phyloP scores from a whole-genome alignment of 1,139 yeast genomes.

The Kurtzmaniella quercitrusa region DNA sequence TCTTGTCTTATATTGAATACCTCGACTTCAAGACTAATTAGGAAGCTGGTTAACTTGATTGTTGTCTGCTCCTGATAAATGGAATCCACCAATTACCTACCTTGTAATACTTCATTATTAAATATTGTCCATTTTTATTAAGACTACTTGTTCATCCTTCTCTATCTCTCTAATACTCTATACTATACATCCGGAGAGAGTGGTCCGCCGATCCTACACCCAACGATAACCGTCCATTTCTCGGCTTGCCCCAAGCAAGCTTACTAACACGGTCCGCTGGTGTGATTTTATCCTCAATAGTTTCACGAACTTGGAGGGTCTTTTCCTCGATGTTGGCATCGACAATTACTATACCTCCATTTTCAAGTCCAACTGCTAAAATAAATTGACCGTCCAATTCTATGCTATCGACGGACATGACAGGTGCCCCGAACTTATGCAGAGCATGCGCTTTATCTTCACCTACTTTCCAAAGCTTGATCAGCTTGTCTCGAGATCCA shows the following conservation, averaged over 20 bases:
- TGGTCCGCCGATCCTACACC: slow-evolving; percentile 72
- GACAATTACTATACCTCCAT: slow-evolving; percentile 36
- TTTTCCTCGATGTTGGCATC: slow-evolving; percentile 21
- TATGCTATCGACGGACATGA: slow-evolving; percentile 62
- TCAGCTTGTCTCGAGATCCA: slow-evolving; percentile 79
- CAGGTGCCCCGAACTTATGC: slow-evolving; percentile 49
- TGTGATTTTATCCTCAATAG: slow-evolving; percentile 34
- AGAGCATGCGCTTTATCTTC: slow-evolving; percentile 23
- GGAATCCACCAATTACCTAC: too few species aligned
- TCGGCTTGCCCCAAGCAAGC: slow-evolving; percentile 20
- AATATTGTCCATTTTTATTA: too few species aligned
- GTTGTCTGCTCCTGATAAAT: too few species aligned
- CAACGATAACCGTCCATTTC: slow-evolving; percentile 28
- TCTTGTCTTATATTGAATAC: too few species aligned
- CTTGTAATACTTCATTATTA: too few species aligned
- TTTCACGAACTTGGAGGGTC: slow-evolving; percentile 22
- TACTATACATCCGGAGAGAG: slow-evolving; percentile 56
- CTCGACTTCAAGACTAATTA: too few species aligned
- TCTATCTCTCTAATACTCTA: slow-evolving; percentile 11
- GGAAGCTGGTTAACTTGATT: too few species aligned
- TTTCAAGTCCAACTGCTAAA: slow-evolving; percentile 72
- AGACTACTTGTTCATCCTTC: too few species aligned
- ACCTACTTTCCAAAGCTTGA: slow-evolving; percentile 64
- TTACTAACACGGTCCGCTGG: slow-evolving; percentile 64
- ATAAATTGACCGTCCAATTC: slow-evolving; percentile 18